Conservation (phyloP, 495 filamentous ascomycete species). For the Parachaetomium inaequale region DNA sequence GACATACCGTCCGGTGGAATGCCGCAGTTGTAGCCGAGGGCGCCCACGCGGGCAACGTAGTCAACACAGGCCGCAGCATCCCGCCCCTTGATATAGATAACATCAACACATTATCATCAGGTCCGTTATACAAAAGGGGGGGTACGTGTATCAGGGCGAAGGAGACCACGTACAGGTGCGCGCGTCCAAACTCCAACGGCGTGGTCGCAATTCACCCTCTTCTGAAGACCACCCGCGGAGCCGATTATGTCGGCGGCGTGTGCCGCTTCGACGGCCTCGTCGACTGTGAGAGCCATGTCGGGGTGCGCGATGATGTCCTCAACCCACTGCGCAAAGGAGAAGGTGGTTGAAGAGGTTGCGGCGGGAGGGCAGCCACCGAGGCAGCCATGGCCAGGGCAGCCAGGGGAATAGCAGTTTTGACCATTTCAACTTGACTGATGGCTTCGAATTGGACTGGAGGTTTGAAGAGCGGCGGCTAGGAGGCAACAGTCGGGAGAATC, state of each 20-base stretch:
- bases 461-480: too few species aligned
- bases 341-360: neutral
- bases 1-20: too few species aligned
- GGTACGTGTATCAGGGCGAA: neutral
- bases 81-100: neutral
- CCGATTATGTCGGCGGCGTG: neutral
- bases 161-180: neutral
- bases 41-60: neutral
- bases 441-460: too few species aligned
- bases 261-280: neutral
- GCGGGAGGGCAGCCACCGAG: neutral
- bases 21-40: neutral
- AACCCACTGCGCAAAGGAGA: conserved; percentile 3
- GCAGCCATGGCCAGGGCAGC: neutral
- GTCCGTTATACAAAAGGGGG: too few species aligned
- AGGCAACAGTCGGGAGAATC: too few species aligned
- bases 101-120: neutral
- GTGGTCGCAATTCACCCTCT: neutral
- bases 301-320: conserved; percentile 4
- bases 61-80: conserved; percentile 1
- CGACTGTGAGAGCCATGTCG: neutral
- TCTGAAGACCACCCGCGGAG: neutral
- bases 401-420: neutral
- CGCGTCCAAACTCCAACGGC: neutral
- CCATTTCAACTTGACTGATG: too few species aligned